phyloP scores from a whole-genome alignment of 495 filamentous ascomycete species.

The Podospora sp. region DNA sequence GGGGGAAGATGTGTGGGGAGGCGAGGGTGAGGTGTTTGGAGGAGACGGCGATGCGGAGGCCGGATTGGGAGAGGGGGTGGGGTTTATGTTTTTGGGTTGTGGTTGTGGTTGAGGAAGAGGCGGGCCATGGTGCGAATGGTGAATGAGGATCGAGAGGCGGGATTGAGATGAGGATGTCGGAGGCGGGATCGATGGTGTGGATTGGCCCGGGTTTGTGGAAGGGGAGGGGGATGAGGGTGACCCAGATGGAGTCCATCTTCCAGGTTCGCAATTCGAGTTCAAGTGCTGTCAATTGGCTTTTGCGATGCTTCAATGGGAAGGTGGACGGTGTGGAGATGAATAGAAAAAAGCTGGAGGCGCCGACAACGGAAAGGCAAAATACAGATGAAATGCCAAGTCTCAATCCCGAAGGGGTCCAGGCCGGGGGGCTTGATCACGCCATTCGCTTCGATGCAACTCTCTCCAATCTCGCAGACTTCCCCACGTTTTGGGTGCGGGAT shows the following conservation, averaged over 20 bases:
- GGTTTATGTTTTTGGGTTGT: background rate
- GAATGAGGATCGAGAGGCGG: background rate
- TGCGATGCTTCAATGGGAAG: no score
- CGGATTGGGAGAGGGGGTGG: background rate
- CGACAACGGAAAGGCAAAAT: no score
- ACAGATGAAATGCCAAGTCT: background rate
- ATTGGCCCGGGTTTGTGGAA: background rate
- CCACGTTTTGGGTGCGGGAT: no score
- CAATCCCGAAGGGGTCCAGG: background rate
- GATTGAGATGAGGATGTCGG: background rate
- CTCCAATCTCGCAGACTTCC: no score
- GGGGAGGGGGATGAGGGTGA: background rate
- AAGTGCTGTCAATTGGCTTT: background rate
- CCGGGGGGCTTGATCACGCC: constrained; percentile 5
- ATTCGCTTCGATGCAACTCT: constrained; percentile 2
- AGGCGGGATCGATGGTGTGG: background rate
- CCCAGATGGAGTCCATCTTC: constrained; percentile 1
- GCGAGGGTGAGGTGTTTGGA: constrained; percentile 2
- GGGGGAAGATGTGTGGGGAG: background rate
- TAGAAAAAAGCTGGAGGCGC: background rate
- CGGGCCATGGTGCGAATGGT: background rate
- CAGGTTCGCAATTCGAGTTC: no score
- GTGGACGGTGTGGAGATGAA: background rate
- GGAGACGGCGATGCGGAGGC: background rate
- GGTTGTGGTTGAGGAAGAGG: background rate